phyloP scores from a whole-genome alignment of 2,329 filamentous ascomycete species.

The Fusarium pseudograminearum region DNA sequence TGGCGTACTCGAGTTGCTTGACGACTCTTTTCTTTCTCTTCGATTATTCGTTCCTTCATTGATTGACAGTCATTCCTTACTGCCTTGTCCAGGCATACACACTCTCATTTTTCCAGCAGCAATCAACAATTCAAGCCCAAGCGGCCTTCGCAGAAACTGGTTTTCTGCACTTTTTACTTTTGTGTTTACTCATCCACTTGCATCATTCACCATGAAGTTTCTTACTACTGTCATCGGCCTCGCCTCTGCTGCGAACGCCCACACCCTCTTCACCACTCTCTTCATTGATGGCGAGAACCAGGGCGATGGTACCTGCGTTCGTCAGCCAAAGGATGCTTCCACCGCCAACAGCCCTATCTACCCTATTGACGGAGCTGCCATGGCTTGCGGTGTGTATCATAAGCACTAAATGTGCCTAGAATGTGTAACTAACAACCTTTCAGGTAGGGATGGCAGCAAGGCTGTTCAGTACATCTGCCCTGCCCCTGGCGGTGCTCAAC shows the following conservation, averaged over 20 bases:
- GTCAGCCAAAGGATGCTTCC: constrained; percentile 68
- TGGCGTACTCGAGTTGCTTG: constrained; percentile 36
- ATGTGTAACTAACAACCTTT: not conserved
- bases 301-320: constrained; percentile 78
- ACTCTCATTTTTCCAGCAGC: constrained; percentile 11
- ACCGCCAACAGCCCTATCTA: constrained; percentile 69
- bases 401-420: not conserved
- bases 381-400: constrained; percentile 74
- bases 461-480: constrained; percentile 63
- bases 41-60: constrained; percentile 36
- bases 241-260: constrained; percentile 59
- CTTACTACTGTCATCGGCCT: constrained; percentile 52
- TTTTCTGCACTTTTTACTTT: constrained; percentile 34
- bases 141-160: constrained; percentile 44
- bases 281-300: constrained; percentile 72
- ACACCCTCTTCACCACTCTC: constrained; percentile 74
- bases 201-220: constrained; percentile 56
- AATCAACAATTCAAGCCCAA: constrained; percentile 35
- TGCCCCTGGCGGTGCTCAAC: constrained; percentile 62
- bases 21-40: constrained; percentile 17
- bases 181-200: constrained; percentile 15
- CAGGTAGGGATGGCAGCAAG: constrained; percentile 59
- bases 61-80: constrained; percentile 40
- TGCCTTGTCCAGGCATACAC: constrained; percentile 28
- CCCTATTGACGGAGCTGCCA: constrained; percentile 68